Conservation (phyloP, 495 filamentous ascomycete genomes). For the Talaromyces thailandensis region DNA sequence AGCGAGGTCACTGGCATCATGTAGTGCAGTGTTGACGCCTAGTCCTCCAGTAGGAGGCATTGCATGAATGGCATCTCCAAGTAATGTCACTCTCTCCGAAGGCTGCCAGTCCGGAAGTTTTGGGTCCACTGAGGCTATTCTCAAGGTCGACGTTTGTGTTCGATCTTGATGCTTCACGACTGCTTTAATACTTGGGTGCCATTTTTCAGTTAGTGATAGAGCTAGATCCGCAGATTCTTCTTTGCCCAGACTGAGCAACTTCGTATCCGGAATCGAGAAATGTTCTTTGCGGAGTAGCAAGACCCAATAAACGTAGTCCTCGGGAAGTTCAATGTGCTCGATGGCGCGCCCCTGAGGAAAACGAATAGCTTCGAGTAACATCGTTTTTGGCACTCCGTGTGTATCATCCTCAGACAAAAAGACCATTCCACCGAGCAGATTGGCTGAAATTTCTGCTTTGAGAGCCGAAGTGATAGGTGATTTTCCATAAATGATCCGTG, state of each 20-base stretch:
- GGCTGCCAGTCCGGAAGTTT: conserved; percentile 23
- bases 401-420: conserved; percentile 18
- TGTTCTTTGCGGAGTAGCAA: conserved; percentile 14
- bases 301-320: conserved; percentile 34
- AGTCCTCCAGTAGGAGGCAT: conserved; percentile 55
- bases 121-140: conserved; percentile 28
- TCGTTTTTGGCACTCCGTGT: conserved; percentile 16
- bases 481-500: conserved; percentile 34
- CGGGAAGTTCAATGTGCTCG: conserved; percentile 12
- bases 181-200: conserved; percentile 22
- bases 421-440: conserved; percentile 19
- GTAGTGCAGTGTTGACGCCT: conserved; percentile 50
- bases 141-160: conserved; percentile 20
- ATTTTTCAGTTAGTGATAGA: conserved; percentile 13
- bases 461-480: conserved; percentile 25
- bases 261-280: conserved; percentile 12
- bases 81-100: conserved; percentile 42
- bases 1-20: conserved; percentile 24
- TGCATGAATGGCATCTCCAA: conserved; percentile 51
- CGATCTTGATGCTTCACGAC: conserved; percentile 26
- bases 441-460: conserved; percentile 11
- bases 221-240: conserved; percentile 17
- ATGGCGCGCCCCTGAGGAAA: conserved; percentile 16
- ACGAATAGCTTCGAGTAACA: conserved; percentile 25
- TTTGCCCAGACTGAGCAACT: conserved; percentile 12